Percentiles rank a stretch among this genome's conserved stretches.
Conservation (phyloP, 495 filamentous ascomycete species). For the Paragyromitra xinjiangensis region DNA sequence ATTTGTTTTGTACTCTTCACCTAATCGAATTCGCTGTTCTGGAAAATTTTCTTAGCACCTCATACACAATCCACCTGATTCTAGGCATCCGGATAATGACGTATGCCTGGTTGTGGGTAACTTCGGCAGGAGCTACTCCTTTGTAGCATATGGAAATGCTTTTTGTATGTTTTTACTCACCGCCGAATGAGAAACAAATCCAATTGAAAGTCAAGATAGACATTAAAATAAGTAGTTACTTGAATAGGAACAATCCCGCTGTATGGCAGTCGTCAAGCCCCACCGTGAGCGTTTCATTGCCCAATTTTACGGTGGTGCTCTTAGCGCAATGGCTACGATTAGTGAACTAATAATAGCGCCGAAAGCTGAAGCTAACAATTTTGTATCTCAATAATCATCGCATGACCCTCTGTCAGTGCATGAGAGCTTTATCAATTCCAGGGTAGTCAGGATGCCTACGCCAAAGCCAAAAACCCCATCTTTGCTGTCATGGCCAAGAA, state of each 20-base stretch:
- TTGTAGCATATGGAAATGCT: background rate
- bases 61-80: background rate
- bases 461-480: background rate
- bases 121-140: background rate
- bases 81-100: background rate
- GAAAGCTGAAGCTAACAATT: background rate
- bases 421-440: background rate
- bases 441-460: background rate
- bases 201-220: background rate
- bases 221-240: background rate
- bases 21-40: background rate
- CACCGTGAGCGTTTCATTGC: slow-evolving; percentile 1
- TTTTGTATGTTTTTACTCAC: background rate
- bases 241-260: background rate
- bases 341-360: slow-evolving; percentile 27
- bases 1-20: background rate
- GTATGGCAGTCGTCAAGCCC: slow-evolving; percentile 5
- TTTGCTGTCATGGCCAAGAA: background rate
- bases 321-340: slow-evolving; percentile 7
- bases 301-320: background rate
- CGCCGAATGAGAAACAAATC: background rate
- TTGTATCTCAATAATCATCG: background rate
- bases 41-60: background rate
- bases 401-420: background rate
- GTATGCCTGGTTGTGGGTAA: background rate